A percentile compares a stretch with the other conserved stretches of the same genome.
Evolutionary conservation across 2,329 filamentous ascomycete genomes (phyloP).

Genomic region (Leptographium lundbergii): DNA sequence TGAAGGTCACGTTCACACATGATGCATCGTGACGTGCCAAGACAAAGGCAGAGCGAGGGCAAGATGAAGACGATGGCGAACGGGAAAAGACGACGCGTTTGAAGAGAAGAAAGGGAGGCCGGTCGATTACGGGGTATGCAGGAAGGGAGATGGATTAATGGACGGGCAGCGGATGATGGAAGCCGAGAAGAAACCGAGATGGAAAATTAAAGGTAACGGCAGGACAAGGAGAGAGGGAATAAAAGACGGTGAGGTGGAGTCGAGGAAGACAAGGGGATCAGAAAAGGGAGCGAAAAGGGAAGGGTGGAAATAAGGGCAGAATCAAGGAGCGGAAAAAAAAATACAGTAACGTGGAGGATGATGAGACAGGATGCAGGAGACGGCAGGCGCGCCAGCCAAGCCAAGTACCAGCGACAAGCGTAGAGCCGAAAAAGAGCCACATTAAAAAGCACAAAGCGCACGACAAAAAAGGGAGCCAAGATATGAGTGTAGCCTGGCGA

Average conservation of each 20-base stretch:
- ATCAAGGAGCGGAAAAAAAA: conserved; percentile 4
- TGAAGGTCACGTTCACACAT: conserved; percentile 1
- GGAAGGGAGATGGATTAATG: conserved; percentile 5
- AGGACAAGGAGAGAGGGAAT: conserved; percentile 1
- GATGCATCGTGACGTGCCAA: background rate
- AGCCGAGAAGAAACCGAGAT: conserved; percentile 2
- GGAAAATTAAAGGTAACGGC: background rate
- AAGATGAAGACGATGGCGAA: background rate
- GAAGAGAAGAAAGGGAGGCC: background rate
- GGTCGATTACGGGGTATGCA: conserved; percentile 2
- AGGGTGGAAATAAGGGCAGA: conserved; percentile 1
- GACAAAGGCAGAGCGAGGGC: background rate
- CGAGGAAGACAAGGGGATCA: conserved; percentile 8
- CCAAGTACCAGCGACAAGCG: background rate
- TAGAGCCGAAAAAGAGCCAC: conserved; percentile 2
- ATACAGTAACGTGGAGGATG: conserved; percentile 3
- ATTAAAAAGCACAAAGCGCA: background rate
- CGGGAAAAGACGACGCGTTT: background rate
- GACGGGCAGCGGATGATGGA: background rate
- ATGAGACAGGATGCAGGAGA: conserved; percentile 5
- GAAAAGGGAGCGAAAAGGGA: conserved; percentile 6
- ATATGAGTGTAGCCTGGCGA: background rate
- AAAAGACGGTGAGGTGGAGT: conserved; percentile 11
- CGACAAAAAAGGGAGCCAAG: background rate
- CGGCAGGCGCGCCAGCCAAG: conserved; percentile 4